Evolutionary conservation across 2,329 filamentous ascomycete species (phyloP).

Genomic region (Diplocarpon rosae): DNA sequence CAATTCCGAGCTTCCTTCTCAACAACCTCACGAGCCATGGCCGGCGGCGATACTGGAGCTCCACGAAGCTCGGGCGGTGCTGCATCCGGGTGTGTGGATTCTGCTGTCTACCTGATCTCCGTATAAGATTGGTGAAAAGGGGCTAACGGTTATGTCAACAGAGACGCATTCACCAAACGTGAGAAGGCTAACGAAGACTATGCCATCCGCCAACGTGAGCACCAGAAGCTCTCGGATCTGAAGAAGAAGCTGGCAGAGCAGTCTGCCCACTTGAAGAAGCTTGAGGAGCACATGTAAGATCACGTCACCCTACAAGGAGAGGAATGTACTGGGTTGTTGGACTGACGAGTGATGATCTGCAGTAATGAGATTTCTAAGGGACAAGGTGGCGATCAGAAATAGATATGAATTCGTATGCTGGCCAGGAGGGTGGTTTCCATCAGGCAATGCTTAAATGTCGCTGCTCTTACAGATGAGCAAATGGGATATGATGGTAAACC

Average conservation of each 20-base stretch:
- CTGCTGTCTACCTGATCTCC: too few relatives aligned
- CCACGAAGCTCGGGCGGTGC: conserved; percentile 12
- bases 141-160: conserved; percentile 30
- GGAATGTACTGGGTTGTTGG: background rate
- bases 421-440: conserved; percentile 4
- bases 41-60: conserved; percentile 47
- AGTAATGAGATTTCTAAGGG: conserved; percentile 70
- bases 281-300: conserved; percentile 76
- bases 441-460: conserved; percentile 16
- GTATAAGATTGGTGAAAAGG: background rate
- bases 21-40: conserved; percentile 37
- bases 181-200: conserved; percentile 79
- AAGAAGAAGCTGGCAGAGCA: conserved; percentile 65
- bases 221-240: conserved; percentile 75
- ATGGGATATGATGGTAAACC: background rate
- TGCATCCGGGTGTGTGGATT: conserved; percentile 14
- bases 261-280: conserved; percentile 71
- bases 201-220: conserved; percentile 78
- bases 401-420: conserved; percentile 16
- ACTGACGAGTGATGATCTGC: conserved; percentile 14
- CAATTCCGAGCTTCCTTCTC: conserved; percentile 46
- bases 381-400: conserved; percentile 35
- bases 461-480: conserved; percentile 10
- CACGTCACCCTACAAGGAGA: background rate
- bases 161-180: conserved; percentile 86